A percentile compares a stretch with the other conserved stretches of the same genome.
Evolutionary conservation across 345 rosid genomes (phyloP).

Genomic region (Streptanthus diversifolius): DNA sequence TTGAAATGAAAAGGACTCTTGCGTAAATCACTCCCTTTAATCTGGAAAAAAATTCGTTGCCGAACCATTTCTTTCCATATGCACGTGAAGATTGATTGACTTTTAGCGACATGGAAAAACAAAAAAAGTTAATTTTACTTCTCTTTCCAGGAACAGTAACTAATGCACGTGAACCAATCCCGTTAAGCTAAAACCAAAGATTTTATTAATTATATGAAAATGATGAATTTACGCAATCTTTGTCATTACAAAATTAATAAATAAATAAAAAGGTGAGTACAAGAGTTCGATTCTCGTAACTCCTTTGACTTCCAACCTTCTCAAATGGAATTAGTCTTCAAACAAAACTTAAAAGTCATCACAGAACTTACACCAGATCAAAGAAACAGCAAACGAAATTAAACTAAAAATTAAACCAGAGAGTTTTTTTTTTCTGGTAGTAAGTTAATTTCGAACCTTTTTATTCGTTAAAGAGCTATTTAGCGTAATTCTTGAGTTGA

Average conservation of each 20-base stretch:
- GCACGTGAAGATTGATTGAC: slow-evolving; percentile 24
- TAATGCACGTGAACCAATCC: slow-evolving; percentile 19
- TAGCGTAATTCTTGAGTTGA: slow-evolving; percentile 36
- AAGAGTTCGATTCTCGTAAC: slow-evolving; percentile 36
- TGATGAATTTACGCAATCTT: background rate
- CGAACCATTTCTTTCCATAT: slow-evolving; percentile 1
- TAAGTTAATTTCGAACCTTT: slow-evolving; percentile 8
- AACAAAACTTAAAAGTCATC: background rate
- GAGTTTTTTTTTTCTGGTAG: background rate
- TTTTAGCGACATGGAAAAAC: slow-evolving; percentile 11
- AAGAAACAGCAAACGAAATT: background rate
- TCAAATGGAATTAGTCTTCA: slow-evolving; percentile 3
- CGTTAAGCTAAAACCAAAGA: background rate
- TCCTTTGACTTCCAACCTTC: background rate
- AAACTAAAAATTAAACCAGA: background rate
- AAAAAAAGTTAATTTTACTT: background rate
- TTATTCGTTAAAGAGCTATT: slow-evolving; percentile 2
- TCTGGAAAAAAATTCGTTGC: background rate
- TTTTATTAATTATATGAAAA: slow-evolving; percentile 3
- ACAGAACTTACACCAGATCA: background rate
- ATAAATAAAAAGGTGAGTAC: slow-evolving; percentile 7
- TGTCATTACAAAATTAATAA: background rate
- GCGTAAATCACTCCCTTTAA: slow-evolving; percentile 35
- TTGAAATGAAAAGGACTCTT: slow-evolving; percentile 27
- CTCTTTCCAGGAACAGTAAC: slow-evolving; percentile 13